Conservation (phyloP, 805 yeast species). For the Wickerhamiella australiensis region DNA sequence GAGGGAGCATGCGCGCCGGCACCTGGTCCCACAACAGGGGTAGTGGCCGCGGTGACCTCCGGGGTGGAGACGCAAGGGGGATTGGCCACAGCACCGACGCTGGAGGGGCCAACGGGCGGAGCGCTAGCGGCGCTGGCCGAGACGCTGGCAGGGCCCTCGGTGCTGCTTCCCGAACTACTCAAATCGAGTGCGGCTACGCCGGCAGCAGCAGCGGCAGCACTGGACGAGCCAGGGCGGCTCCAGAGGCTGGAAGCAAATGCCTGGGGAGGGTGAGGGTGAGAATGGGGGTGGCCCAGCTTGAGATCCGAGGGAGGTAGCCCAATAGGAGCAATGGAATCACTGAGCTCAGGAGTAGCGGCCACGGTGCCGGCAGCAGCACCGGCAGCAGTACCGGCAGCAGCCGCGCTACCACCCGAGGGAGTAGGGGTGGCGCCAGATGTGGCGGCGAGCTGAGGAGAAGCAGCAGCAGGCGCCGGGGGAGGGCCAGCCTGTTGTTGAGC, state of each 20-base stretch:
- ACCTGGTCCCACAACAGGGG: background rate
- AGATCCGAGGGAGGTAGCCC: background rate
- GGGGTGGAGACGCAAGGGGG: conserved; percentile 20
- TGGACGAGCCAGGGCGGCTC: conserved; percentile 3
- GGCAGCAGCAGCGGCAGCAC: background rate
- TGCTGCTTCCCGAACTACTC: conserved; percentile 23
- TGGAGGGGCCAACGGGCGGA: too few relatives aligned
- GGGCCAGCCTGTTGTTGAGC: background rate
- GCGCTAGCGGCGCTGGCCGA: background rate
- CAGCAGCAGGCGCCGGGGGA: background rate
- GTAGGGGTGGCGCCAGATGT: background rate
- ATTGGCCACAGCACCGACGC: background rate
- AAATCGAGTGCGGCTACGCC: conserved; percentile 28
- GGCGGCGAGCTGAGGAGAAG: conserved; percentile 5
- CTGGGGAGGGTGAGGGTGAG: background rate
- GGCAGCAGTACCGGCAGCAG: background rate
- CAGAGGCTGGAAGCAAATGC: background rate
- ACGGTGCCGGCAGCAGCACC: background rate
- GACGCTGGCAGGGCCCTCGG: background rate
- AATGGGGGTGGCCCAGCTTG: background rate
- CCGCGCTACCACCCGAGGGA: background rate
- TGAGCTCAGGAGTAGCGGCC: background rate
- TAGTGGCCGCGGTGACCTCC: conserved; percentile 19
- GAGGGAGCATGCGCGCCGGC: conserved; percentile 1
- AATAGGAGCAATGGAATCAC: background rate